Base-by-base conservation (phyloP, 768 basidiomycete genomes). In the Panaeolus papilionaceus region DNA sequence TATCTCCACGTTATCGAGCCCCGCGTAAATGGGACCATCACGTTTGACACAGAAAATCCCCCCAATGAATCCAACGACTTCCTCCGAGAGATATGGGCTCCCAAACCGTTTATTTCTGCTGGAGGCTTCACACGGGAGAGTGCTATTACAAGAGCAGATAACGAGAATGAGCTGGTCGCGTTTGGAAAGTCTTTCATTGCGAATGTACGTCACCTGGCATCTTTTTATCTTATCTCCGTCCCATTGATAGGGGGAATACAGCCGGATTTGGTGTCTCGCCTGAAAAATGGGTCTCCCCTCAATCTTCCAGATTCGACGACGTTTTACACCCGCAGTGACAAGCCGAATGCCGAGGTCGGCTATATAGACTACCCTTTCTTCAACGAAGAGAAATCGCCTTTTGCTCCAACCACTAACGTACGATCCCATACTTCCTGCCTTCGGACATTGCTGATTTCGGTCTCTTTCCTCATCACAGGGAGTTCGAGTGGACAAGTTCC, bases 401-500 rank as follows among this genome's bases (percentile, higher is more conserved):
- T 10, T 14, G 10, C 28, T 9, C 33, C 0, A 4, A 4, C 26
- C 28, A 58, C 12, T 14, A 16, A 37, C 33, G 33, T 37, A 58
- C 11, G 26, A 33, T 4, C 37, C 16, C 11, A 4, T 33, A 14
- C 28, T 58, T 58, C 14, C 54, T 16, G 12, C 3, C 26, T 33
- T 12, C 10, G 11, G 26, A 10, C 26, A 12, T 12, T 33, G 14
- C 54, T 58, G 54, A 58, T 58, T 1, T 28, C 54, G 11, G 54
- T 1, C 2, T 58, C 33, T 58, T 58, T 10, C 10, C 26, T 51
- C 20, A 23, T 26, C 28, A 16, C 4, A 58, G 54, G 54, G 54
- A 4, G 28, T 58, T 16, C 54, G 54, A 58, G 54, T 58, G 54
- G 54, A 58, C 33, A 37, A 33, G 33, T 58, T 58, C 54, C n/a